Conservation (phyloP, 176 grass and related monocot species). For the Secale cereale region DNA sequence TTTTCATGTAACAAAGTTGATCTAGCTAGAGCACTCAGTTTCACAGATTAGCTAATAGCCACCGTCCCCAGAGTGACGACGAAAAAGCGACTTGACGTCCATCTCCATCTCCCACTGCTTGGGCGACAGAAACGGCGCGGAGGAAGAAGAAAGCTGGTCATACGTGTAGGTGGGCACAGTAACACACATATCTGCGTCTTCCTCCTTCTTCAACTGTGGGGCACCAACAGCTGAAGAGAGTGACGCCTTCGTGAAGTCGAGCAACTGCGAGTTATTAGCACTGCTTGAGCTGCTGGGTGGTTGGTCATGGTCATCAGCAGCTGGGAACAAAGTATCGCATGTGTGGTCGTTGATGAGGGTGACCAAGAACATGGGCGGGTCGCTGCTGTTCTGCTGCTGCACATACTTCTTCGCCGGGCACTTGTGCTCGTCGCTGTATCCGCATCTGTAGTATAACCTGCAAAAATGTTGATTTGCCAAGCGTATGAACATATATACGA, state of each 20-base stretch:
- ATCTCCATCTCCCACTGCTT: not conserved
- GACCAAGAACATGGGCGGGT: constrained; percentile 23
- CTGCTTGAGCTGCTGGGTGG: constrained; percentile 9
- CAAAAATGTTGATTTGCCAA: not conserved
- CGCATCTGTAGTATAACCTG: constrained; percentile 54
- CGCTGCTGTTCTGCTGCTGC: constrained; percentile 23
- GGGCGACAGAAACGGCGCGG: not conserved
- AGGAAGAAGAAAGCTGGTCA: constrained; percentile 9
- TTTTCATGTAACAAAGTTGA: not conserved
- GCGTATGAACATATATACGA: not conserved
- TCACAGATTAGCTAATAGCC: not conserved
- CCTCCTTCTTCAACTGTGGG: constrained; percentile 10
- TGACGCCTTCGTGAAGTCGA: constrained; percentile 31
- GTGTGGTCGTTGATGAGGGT: constrained; percentile 38
- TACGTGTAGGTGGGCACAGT: not conserved
- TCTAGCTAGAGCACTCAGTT: not conserved
- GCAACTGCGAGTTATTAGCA: not conserved
- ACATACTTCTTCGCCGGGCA: constrained; percentile 50
- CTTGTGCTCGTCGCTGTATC: constrained; percentile 29
- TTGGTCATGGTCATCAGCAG: not conserved
- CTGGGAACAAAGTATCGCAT: constrained; percentile 24
- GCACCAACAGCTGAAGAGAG: not conserved
- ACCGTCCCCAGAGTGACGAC: not conserved
- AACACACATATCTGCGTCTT: not conserved
- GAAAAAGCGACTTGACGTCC: not conserved